Percentiles rank a stretch among this genome's conserved stretches.
These are phyloP conservation scores for Acacia concinna DNA, from an alignment of 331 rosid genomes.

Conservation along the genomic window DNA sequence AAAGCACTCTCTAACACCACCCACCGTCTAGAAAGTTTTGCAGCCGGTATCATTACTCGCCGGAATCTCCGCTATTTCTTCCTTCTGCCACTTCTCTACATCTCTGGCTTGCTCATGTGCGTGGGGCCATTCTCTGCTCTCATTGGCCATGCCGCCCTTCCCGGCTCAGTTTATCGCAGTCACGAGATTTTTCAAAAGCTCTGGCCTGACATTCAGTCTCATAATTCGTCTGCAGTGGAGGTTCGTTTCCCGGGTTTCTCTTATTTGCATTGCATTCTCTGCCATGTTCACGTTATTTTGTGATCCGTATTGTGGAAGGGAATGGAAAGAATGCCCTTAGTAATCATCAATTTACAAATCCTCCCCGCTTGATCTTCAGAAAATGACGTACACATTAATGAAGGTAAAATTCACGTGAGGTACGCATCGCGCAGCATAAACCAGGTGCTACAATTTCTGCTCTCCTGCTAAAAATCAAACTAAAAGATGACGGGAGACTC, in stretches of 20 bases:
- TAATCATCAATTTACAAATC: background rate
- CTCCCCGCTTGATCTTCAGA: background rate
- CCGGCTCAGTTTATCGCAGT: constrained; percentile 82
- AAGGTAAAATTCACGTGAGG: background rate
- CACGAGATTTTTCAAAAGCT: constrained; percentile 61
- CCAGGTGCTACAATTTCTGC: background rate
- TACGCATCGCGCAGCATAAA: background rate
- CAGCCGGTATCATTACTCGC: constrained; percentile 56
- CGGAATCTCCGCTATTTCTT: constrained; percentile 72
- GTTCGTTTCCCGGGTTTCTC: constrained; percentile 34
- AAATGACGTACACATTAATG: background rate
- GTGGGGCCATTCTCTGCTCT: constrained; percentile 80
- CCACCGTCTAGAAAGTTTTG: constrained; percentile 33
- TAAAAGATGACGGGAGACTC: background rate
- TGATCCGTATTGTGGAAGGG: background rate
- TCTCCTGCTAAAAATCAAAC: background rate
- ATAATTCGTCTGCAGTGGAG: constrained; percentile 78
- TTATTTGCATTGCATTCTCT: background rate
- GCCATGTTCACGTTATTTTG: background rate
- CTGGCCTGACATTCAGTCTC: constrained; percentile 57
- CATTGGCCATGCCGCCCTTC: constrained; percentile 59
- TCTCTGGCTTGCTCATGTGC: constrained; percentile 81
- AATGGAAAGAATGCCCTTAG: background rate
- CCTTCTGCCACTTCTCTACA: constrained; percentile 73
- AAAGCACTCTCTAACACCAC: constrained; percentile 44